Evolutionary conservation across 331 rosid genomes (phyloP).

Genomic region (Phaseolus coccineus): DNA sequence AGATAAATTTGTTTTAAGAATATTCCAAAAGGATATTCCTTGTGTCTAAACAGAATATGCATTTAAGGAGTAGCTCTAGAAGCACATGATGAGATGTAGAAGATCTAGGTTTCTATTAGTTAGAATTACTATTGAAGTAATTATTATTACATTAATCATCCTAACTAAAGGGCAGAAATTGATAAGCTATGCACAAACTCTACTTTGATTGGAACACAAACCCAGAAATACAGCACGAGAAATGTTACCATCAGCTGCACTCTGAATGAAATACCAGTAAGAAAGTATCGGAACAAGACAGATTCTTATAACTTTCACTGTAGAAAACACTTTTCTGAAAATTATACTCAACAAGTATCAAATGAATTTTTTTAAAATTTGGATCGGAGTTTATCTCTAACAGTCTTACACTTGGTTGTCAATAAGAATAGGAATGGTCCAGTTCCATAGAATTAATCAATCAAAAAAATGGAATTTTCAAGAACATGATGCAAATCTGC

Average conservation of each 20-base stretch:
- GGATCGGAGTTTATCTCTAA: not conserved
- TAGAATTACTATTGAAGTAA: no score
- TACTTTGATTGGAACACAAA: constrained; percentile 1
- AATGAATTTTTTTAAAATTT: not conserved
- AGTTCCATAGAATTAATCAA: not conserved
- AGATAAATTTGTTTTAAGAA: no score
- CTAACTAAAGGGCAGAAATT: not conserved
- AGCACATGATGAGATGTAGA: no score
- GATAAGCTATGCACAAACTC: not conserved
- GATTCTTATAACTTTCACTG: not conserved
- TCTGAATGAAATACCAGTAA: not conserved
- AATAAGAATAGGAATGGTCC: not conserved
- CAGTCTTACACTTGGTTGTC: not conserved
- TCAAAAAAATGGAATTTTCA: not conserved
- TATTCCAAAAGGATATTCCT: no score
- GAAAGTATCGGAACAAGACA: not conserved
- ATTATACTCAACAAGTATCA: no score
- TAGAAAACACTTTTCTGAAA: not conserved
- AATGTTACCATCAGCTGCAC: not conserved
- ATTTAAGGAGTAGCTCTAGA: no score
- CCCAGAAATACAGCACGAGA: not conserved
- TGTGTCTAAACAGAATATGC: no score
- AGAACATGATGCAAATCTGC: not conserved
- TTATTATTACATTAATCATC: not conserved
- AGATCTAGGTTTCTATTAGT: no score